Conservation (phyloP, 257 asterid genomes). For the Solanum clarkiae region DNA sequence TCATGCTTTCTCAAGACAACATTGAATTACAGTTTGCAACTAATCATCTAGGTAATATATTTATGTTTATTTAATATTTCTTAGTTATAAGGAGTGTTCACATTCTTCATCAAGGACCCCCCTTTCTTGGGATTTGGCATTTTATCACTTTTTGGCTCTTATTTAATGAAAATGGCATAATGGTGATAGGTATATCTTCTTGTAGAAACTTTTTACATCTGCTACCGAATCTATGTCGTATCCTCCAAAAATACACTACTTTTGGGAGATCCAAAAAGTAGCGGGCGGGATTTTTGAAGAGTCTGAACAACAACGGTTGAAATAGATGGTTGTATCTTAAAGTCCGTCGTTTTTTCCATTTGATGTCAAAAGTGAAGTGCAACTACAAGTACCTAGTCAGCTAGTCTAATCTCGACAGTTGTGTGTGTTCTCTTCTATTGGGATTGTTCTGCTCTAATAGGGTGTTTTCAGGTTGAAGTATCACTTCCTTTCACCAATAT, state of each 20-base stretch:
- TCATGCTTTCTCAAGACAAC: conserved; percentile 49
- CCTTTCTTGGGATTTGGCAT: background rate
- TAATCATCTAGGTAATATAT: conserved; percentile 44
- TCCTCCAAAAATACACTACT: background rate
- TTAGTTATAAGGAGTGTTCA: background rate
- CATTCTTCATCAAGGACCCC: background rate
- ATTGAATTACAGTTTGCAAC: conserved; percentile 76
- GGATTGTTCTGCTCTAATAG: background rate
- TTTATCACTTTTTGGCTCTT: background rate
- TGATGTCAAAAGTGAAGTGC: background rate
- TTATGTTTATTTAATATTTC: background rate
- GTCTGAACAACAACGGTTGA: background rate
- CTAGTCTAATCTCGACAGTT: background rate
- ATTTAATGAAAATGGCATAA: background rate
- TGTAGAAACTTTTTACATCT: background rate
- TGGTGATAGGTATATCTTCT: background rate
- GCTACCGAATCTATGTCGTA: background rate
- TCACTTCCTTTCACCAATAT: background rate
- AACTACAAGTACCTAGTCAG: background rate
- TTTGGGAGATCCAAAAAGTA: background rate
- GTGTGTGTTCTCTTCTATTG: background rate
- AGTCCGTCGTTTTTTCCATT: background rate
- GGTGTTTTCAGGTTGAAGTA: background rate
- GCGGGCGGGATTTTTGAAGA: background rate
- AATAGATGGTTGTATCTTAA: background rate